Evolutionary conservation across 2,329 filamentous ascomycete genomes (phyloP).

Genomic region (Akanthomyces dipterigenus): DNA sequence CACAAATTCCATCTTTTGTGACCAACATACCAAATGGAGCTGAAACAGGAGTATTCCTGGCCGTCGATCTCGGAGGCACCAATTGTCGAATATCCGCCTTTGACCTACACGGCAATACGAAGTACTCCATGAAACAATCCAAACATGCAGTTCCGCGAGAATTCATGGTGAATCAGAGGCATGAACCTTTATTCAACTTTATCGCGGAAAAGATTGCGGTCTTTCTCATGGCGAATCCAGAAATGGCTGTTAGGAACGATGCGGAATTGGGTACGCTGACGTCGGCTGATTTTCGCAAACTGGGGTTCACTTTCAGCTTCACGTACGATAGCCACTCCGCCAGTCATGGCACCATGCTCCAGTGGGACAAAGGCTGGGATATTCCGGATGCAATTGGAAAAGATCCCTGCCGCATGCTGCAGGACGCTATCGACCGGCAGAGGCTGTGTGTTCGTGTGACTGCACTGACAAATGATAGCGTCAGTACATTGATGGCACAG

Average conservation of each 20-base stretch:
- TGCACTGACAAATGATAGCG: conserved; percentile 73
- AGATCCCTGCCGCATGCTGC: conserved; percentile 67
- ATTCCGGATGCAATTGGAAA: conserved; percentile 69
- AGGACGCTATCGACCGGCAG: conserved; percentile 63
- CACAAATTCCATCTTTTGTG: conserved; percentile 74
- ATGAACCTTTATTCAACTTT: conserved; percentile 63
- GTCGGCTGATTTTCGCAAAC: conserved; percentile 27
- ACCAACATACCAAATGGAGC: conserved; percentile 70
- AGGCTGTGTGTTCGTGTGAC: conserved; percentile 64
- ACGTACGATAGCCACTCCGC: conserved; percentile 67
- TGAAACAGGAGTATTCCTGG: conserved; percentile 51
- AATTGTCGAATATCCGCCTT: conserved; percentile 28
- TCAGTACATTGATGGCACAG: conserved; percentile 72
- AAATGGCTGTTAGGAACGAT: conserved; percentile 22
- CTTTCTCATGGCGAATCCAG: conserved; percentile 42
- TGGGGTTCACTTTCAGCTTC: conserved; percentile 47
- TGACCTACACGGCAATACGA: conserved; percentile 48
- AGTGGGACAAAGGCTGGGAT: conserved; percentile 78
- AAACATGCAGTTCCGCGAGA: conserved; percentile 22
- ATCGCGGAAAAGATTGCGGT: conserved; percentile 64
- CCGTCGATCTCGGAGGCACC: conserved; percentile 29
- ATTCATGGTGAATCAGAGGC: conserved; percentile 18
- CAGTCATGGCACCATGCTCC: conserved; percentile 62
- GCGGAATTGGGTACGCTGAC: conserved; percentile 51
- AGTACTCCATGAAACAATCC: conserved; percentile 63